Evolutionary conservation across 1,284 basidiomycete genomes (phyloP), one percentile per base, ranked within the genome.

Genomic region (Rhodotorula sp.): DNA sequence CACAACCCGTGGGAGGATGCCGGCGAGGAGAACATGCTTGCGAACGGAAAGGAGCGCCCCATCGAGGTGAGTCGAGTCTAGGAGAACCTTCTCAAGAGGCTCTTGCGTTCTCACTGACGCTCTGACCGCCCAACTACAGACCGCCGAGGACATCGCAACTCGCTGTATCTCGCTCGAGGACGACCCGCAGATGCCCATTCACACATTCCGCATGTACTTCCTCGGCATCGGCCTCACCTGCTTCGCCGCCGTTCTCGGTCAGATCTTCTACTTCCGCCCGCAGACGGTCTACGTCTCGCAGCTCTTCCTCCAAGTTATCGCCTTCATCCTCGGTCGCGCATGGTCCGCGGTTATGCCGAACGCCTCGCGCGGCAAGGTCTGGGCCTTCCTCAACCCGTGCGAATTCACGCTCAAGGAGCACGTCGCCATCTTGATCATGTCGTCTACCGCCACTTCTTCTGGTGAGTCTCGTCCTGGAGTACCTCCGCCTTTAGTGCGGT

Each of bases 371-470:
- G 75, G 73, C 26, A 67, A 60, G 33, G 6, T 76, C 56, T 76
- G 73, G 72, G 63, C 49, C 0, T 72, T 77, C 72, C 62, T 77
- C 51, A 77, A 77, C 72, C 75, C 74, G 2, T 60, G 74, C 60
- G 55, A 60, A 24, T 77, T 75, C 72, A 77, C 68, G 55, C 59
- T 75, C 60, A 77, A 77, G 68, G 75, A 77, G 48, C 75, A 77
- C 60, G 74, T 76, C 44, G 66, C 74, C 12, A 74, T 76, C 59
- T 56, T 72, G 51, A 72, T 89, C 74, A 88, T 89, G 86, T 79
- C 87, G 2, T 86, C 86, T 51, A 87, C 88, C 7, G 87, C 88
- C 1, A 84, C 86, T 3, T 84, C 84, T 6, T 85, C 86, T 0
- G 37, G 37, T 42, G 37, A 42, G 37, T 42, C 37, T 42, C 37